phyloP scores from a whole-genome alignment of 805 yeast species.

The Hyphopichia homilentoma region DNA sequence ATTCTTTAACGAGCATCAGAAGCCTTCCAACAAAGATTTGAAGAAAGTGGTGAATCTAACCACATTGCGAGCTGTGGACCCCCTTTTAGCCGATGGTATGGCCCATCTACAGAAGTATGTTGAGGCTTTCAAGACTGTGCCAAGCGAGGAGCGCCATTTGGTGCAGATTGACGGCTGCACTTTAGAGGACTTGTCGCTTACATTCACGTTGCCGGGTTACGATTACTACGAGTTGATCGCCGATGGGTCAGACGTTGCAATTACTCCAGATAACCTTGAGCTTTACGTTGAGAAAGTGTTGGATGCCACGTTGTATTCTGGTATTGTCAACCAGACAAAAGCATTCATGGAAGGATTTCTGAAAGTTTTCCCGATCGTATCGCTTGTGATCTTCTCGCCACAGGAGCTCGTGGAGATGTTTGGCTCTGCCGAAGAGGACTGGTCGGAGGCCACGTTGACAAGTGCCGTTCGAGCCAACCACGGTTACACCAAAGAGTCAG shows the following conservation, averaged over 20 bases:
- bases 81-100: constrained; percentile 55
- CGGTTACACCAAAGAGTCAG: constrained; percentile 75
- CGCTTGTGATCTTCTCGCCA: constrained; percentile 68
- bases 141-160: constrained; percentile 11
- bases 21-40: constrained; percentile 8
- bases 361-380: constrained; percentile 72
- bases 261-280: constrained; percentile 52
- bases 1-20: constrained; percentile 16
- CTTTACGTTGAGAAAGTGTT: constrained; percentile 54
- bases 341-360: constrained; percentile 80
- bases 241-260: constrained; percentile 49
- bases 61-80: constrained; percentile 51
- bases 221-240: constrained; percentile 54
- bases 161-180: constrained; percentile 33
- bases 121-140: constrained; percentile 15
- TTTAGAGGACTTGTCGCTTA: constrained; percentile 54
- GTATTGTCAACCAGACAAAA: constrained; percentile 60
- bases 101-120: constrained; percentile 44
- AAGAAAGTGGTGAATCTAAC: constrained; percentile 28
- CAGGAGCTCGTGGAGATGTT: constrained; percentile 67
- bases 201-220: constrained; percentile 76
- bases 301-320: constrained; percentile 57
- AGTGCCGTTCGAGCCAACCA: constrained; percentile 78
- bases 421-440: constrained; percentile 83
- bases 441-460: constrained; percentile 64